Base-by-base conservation (phyloP, 257 asterid genomes). In the Osmanthus fragrans region DNA sequence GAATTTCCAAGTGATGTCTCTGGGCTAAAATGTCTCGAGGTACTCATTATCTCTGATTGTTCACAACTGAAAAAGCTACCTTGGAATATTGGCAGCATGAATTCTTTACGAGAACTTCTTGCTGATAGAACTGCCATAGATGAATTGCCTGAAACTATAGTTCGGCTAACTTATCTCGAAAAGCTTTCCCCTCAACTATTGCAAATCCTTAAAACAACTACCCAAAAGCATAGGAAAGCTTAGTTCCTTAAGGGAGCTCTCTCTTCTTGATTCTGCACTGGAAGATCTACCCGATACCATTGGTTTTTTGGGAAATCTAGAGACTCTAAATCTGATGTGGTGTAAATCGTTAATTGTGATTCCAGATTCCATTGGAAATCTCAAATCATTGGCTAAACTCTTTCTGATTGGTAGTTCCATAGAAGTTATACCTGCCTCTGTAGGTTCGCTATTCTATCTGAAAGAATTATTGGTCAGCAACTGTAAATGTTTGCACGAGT, bases 41-140 rank as follows among this genome's bases (percentile, higher is more conserved):
- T 71, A 58, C 82, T 84, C n/a, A 79, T 78, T 73, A 77, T 84
- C 80, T 80, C 87, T 71, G 87, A 67, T 45, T 84, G 87, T 73
- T 49, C 69, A 0, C 51, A 74, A 54, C 82, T 84, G 42, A 77
- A 42, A 39, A 15, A 74, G 27, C 66, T 84, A 58, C 87, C 87
- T 3, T 65, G 49, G 73, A 76, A 71, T 73, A 63, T 84, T 64
- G 76, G 76, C 64, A 29, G 77, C 73, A 71, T 82, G 85, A 78
- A 51, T 70, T 84, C 83, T 2, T 77, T 84, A 73, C 78, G 71
- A 73, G 81, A 77, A 70, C 76, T 84, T 47, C 64, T 65, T 39
- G 71, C 75, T 18, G 82, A 56, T 67, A 37, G 56, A 4, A 84
- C 85, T 18, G 33, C 71, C 58, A 67, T 84, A 63, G 75, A 27